These are phyloP conservation scores for Salvia rosmarinus DNA, from an alignment of 257 asterid genomes.

Conservation along the genomic window DNA sequence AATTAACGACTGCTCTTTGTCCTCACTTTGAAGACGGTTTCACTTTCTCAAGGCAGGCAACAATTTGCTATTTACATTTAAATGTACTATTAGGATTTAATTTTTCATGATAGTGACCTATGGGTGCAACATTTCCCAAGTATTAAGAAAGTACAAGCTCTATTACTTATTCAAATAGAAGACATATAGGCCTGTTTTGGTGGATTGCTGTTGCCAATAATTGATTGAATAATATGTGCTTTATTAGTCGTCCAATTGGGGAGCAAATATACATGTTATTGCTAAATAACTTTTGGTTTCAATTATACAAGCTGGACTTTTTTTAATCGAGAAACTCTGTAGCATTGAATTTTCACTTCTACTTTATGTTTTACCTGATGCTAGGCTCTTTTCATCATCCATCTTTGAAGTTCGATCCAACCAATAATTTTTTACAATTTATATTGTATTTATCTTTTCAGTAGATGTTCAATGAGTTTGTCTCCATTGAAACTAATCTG, in stretches of 20 bases:
- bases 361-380: conserved; percentile 3
- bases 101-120: conserved; percentile 39
- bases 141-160: conserved; percentile 27
- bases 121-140: conserved; percentile 41
- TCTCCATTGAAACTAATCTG: neutral
- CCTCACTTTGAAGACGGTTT: conserved; percentile 86
- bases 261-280: conserved; percentile 11
- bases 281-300: neutral
- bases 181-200: conserved; percentile 8
- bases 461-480: conserved; percentile 7
- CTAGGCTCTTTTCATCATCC: conserved; percentile 17
- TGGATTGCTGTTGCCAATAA: neutral
- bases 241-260: neutral
- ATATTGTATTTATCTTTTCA: conserved; percentile 12
- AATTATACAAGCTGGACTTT: neutral
- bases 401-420: conserved; percentile 9
- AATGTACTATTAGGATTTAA: conserved; percentile 47
- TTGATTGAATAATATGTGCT: conserved; percentile 7
- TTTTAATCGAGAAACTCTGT: neutral
- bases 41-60: conserved; percentile 90
- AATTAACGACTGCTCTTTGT: conserved; percentile 77
- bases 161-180: conserved; percentile 18
- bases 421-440: conserved; percentile 4
- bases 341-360: neutral
- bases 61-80: conserved; percentile 61